Base-by-base conservation (phyloP, 1,284 basidiomycete genomes). In the Trametes hirsuta region DNA sequence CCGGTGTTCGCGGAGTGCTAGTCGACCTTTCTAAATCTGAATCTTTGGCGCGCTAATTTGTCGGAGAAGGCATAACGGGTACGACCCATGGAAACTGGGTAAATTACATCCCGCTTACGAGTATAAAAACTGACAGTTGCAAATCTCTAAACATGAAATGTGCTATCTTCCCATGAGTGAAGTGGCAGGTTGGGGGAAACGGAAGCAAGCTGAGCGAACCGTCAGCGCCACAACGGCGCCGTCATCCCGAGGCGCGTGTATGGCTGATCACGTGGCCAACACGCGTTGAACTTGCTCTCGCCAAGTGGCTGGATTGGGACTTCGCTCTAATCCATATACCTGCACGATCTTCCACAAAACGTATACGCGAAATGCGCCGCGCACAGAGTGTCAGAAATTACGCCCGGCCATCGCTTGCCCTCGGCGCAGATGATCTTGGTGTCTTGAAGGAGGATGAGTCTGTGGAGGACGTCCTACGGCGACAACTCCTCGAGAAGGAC, bases 401-500 rank as follows among this genome's bases (percentile, higher is more conserved):
- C 66, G 71, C 75, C 8, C 68, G 80, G n/a, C 76, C 83, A 0
- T 84, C 85, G 4, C 66, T 84, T 12, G 77, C 69, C 4, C 69
- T 81, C 36, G 72, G 72, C 40, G 68, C 55, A 60, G 81, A 90
- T 63, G 89, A 91, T 63, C 77, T 91, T 4, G 81, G 84, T 24
- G 68, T 83, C 30, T 71, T 91, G 42, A 79, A 79, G 57, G 90
- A 91, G 70, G 81, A 84, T 44, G 87, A 89, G 58, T 76, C 82
- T 6, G 73, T 76, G 21, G 87, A 91, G 66, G 87, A 88, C 53
- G 72, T 78, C 2, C 76, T 91, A 46, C 79, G 87, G 44, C 76
- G 80, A 44, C 86, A 89, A 53, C 74, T 91, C 53, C 71, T 88
- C n/a, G 88, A 89, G 53, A 86, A 85, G 64, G 86, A 89, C 49